phyloP scores from a whole-genome alignment of 768 basidiomycete species.

The Suillus clintonianus region DNA sequence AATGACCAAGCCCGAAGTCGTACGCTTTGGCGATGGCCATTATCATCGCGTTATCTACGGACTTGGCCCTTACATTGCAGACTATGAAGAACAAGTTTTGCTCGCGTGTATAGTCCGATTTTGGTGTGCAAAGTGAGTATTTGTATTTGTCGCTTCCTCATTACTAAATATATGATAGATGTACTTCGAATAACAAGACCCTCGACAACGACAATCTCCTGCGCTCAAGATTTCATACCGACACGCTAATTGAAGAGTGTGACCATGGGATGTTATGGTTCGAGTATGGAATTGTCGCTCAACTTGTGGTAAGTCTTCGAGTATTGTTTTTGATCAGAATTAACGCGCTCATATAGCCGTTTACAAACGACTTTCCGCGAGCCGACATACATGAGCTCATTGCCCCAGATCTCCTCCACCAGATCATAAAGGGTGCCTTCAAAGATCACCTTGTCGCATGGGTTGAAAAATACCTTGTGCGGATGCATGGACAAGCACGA shows the following conservation, averaged over 20 bases:
- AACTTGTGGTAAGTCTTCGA: slow-evolving; percentile 4
- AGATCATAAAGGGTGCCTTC: slow-evolving; percentile 49
- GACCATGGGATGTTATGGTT: slow-evolving; percentile 21
- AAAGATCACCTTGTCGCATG: slow-evolving; percentile 44
- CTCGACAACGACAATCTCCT: not conserved
- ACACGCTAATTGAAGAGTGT: slow-evolving; percentile 12
- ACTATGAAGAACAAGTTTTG: slow-evolving; percentile 41
- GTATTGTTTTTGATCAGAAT: not conserved
- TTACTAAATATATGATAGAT: not conserved
- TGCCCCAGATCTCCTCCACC: slow-evolving; percentile 47
- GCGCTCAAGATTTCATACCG: slow-evolving; percentile 19
- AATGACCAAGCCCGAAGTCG: slow-evolving; percentile 31
- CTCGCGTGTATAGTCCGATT: slow-evolving; percentile 33
- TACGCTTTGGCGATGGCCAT: slow-evolving; percentile 32
- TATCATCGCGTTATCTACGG: slow-evolving; percentile 31
- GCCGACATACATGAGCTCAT: slow-evolving; percentile 34
- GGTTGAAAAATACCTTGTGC: slow-evolving; percentile 16
- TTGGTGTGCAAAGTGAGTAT: slow-evolving; percentile 42
- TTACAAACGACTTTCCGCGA: slow-evolving; percentile 11
- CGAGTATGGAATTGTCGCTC: not conserved
- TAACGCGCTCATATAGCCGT: slow-evolving; percentile 2
- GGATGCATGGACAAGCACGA: slow-evolving; percentile 1
- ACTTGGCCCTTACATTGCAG: slow-evolving; percentile 40
- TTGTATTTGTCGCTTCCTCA: slow-evolving; percentile 11
- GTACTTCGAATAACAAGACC: not conserved